Percentiles rank a stretch among this genome's conserved stretches.
These are phyloP conservation scores for Thecaphora thlaspeos DNA, from an alignment of 1,284 basidiomycete genomes.

Conservation along the genomic window DNA sequence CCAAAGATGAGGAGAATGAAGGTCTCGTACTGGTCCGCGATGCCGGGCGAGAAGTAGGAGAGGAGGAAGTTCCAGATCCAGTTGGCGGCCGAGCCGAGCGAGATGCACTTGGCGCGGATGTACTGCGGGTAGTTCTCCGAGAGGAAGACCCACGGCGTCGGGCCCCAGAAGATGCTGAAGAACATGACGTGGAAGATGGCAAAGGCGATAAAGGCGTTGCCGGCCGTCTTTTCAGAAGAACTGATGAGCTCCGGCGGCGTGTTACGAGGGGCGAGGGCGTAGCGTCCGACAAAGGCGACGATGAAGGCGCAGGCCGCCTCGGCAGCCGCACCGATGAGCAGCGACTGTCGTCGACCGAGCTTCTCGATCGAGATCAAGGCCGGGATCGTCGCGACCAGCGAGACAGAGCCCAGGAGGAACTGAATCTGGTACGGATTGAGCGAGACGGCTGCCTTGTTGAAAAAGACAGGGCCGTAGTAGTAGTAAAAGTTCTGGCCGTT, in stretches of 20 bases:
- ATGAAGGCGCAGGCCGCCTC: slow-evolving; percentile 60
- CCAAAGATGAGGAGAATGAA: slow-evolving; percentile 74
- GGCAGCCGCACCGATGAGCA: slow-evolving; percentile 59
- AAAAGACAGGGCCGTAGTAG: slow-evolving; percentile 71
- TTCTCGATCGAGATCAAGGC: slow-evolving; percentile 55
- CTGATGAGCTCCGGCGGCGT: slow-evolving; percentile 60
- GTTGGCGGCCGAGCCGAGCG: slow-evolving; percentile 65
- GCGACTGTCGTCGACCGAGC: slow-evolving; percentile 60
- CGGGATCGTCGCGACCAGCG: slow-evolving; percentile 49
- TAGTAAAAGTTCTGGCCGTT: slow-evolving; percentile 78
- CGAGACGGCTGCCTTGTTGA: slow-evolving; percentile 70
- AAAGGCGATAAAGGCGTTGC: slow-evolving; percentile 70
- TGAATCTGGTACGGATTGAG: slow-evolving; percentile 67
- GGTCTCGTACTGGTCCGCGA: slow-evolving; percentile 62
- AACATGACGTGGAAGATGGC: slow-evolving; percentile 74
- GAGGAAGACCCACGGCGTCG: slow-evolving; percentile 67
- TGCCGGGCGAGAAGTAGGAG: slow-evolving; percentile 69
- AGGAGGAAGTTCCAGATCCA: slow-evolving; percentile 77
- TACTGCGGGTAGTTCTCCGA: slow-evolving; percentile 72
- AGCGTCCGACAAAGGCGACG: slow-evolving; percentile 59
- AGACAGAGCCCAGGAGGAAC: slow-evolving; percentile 57
- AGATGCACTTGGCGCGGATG: slow-evolving; percentile 73
- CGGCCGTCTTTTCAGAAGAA: slow-evolving; percentile 60
- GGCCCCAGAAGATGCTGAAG: slow-evolving; percentile 73
- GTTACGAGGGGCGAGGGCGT: slow-evolving; percentile 63